Evolutionary conservation across 164 flowering plant genomes (phyloP), one percentile per base, ranked within the genome.

Genomic region (Tetrastigma voinierianum): DNA sequence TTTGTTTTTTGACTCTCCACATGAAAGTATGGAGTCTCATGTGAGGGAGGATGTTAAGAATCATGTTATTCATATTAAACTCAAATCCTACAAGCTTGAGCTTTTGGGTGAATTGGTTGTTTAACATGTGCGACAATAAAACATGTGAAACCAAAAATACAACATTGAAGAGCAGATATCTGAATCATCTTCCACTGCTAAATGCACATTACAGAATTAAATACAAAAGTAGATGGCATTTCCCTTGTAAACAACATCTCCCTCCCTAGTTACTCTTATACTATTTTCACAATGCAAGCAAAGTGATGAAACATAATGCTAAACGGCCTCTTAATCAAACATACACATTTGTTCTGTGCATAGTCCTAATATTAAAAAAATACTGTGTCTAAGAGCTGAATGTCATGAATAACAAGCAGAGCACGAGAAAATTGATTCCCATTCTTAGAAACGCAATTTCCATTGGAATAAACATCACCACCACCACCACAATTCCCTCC

Each of bases 281-380:
- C 52, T 49, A 49, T 49, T 11, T 49, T 11, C 52, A 49, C 7
- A 49, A 15, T 49, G 52, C n/a, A 49, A 49, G 52, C 52, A 15
- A 32, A 32, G 40, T 32, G 40, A 49, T n/a, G 7, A n/a, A 14
- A 49, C n/a, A 16, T 49, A 17, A 49, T 14, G 52, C 52, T 14
- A 49, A 49, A 49, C 15, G 2, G n/a, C n/a, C n/a, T 49, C n/a
- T 49, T 12, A n/a, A n/a, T 49, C 52, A 49, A 49, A n/a, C 52
- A 49, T 49, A 49, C 52, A 49, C 52, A 49, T 32, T 32, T 49
- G 52, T 52, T 19, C 6, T 60, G 65, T 68, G 52, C 25, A 51
- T 59, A 60, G 49, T 48, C 25, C 57, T 25, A 25, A 16, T 25
- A 15, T 59, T 48, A 10, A 10, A 16, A 16, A 48, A 32, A 25